A percentile compares a stretch with the other conserved stretches of the same genome.
phyloP scores from a whole-genome alignment of 1,284 basidiomycete genomes.

The Blastosporella zonata region DNA sequence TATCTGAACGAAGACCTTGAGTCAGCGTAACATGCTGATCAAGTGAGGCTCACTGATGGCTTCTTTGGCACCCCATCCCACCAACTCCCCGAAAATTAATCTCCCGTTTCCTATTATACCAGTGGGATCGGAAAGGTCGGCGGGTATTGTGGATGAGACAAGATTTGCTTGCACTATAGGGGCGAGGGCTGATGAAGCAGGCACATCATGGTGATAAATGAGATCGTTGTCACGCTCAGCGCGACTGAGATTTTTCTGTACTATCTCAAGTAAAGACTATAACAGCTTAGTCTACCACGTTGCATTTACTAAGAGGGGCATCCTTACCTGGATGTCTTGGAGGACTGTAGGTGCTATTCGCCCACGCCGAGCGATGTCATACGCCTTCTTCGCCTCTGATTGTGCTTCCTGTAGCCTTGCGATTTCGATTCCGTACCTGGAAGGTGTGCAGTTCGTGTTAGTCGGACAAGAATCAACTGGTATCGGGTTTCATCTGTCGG shows the following conservation, averaged over 20 bases:
- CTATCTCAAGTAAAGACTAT: constrained; percentile 62
- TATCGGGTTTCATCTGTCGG: constrained; percentile 12
- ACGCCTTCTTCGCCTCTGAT: constrained; percentile 67
- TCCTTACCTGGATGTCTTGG: constrained; percentile 72
- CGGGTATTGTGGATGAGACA: constrained; percentile 61
- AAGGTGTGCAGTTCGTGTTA: constrained; percentile 8
- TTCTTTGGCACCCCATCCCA: constrained; percentile 86
- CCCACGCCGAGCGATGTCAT: constrained; percentile 67
- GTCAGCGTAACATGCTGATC: background rate
- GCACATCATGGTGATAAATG: constrained; percentile 91
- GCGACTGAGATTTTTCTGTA: constrained; percentile 68
- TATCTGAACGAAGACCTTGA: constrained; percentile 44
- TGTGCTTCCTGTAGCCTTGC: constrained; percentile 72
- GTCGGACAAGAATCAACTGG: background rate
- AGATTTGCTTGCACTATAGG: constrained; percentile 68
- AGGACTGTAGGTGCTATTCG: constrained; percentile 61
- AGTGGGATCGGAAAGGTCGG: constrained; percentile 63
- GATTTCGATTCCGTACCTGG: constrained; percentile 85
- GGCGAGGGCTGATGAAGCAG: constrained; percentile 67
- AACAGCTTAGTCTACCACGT: constrained; percentile 6
- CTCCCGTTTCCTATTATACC: constrained; percentile 45
- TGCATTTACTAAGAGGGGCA: background rate
- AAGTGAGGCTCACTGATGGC: constrained; percentile 66
- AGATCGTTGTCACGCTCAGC: constrained; percentile 93
- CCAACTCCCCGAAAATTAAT: constrained; percentile 74